Evolutionary conservation across 441 rosid species (phyloP).

Genomic region (Lepidium campestre): DNA sequence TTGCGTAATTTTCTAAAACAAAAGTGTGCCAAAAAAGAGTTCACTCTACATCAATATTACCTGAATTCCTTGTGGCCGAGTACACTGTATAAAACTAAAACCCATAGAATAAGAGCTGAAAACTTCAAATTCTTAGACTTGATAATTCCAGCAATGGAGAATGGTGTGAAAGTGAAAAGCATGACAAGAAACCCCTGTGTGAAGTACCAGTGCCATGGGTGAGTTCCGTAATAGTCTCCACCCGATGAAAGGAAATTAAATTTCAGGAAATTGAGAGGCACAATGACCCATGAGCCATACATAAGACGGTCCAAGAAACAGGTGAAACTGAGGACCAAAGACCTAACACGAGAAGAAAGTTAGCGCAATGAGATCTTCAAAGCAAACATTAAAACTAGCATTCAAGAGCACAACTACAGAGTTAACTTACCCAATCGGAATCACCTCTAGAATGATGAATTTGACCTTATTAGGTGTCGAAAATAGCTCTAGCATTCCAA

Average conservation of each 20-base stretch:
- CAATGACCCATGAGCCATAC: conserved; percentile 85
- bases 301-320: conserved; percentile 65
- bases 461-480: conserved; percentile 38
- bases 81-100: conserved; percentile 61
- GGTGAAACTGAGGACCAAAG: conserved; percentile 54
- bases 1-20: not conserved
- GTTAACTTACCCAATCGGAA: conserved; percentile 70
- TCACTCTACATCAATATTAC: conserved; percentile 24
- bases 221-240: conserved; percentile 93
- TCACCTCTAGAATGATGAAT: conserved; percentile 57
- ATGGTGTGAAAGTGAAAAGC: conserved; percentile 82
- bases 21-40: not conserved
- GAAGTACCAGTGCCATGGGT: conserved; percentile 98
- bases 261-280: conserved; percentile 80
- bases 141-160: conserved; percentile 55
- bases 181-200: conserved; percentile 84
- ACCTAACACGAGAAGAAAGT: conserved; percentile 40
- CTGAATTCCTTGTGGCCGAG: conserved; percentile 95
- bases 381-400: not conserved
- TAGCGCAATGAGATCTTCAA: not conserved
- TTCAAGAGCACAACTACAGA: not conserved
- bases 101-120: conserved; percentile 78
- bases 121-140: conserved; percentile 60
- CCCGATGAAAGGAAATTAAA: conserved; percentile 96
- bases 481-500: conserved; percentile 73